Evolutionary conservation across 306 rosid species (phyloP).

Genomic region (Gynostemma pentaphyllum): DNA sequence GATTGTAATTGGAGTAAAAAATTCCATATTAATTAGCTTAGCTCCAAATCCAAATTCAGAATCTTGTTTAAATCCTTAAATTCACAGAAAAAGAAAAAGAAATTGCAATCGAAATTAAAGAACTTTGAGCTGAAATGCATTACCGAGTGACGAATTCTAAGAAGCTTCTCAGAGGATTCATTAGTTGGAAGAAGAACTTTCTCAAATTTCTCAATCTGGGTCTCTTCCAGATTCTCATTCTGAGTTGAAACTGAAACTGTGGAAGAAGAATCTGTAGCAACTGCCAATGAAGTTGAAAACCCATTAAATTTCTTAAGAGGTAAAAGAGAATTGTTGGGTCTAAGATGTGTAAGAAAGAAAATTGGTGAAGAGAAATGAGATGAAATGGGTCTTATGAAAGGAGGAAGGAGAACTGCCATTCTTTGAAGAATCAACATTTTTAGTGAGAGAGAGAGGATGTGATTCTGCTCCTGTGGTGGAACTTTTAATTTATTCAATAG

Average conservation of each 20-base stretch:
- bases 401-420: constrained; percentile 41
- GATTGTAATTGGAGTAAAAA: background rate
- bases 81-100: background rate
- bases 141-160: constrained; percentile 93
- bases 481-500: background rate
- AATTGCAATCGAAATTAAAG: background rate
- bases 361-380: constrained; percentile 11
- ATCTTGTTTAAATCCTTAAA: background rate
- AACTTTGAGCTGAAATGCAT: background rate
- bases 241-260: constrained; percentile 19
- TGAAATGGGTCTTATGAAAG: constrained; percentile 24
- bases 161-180: constrained; percentile 64
- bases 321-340: constrained; percentile 1
- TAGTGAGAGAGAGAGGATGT: background rate
- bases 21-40: background rate
- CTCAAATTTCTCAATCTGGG: constrained; percentile 15
- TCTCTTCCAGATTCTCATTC: constrained; percentile 11
- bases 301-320: constrained; percentile 15
- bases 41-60: background rate
- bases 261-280: constrained; percentile 39
- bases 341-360: constrained; percentile 19
- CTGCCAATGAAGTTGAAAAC: constrained; percentile 29
- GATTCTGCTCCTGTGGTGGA: constrained; percentile 23
- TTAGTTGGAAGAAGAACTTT: constrained; percentile 72
- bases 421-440: constrained; percentile 29